Percentiles rank a stretch among this genome's conserved stretches.
These are phyloP conservation scores for Gossypium sturtianum DNA, from an alignment of 345 rosid species.

Conservation along the genomic window DNA sequence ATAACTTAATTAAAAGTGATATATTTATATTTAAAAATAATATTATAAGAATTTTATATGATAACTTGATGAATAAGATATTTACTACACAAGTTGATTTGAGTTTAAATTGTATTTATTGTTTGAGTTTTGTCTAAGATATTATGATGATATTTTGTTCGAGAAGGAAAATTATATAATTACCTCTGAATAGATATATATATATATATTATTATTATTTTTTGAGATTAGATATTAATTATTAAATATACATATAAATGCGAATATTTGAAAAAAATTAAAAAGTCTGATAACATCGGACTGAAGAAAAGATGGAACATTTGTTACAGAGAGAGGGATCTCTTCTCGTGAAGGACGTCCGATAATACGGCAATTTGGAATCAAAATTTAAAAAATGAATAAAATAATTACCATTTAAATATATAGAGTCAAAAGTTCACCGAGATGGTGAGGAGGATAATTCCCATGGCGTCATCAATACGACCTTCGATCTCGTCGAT, in stretches of 20 bases:
- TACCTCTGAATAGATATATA: too few species aligned
- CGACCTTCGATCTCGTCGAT: slow-evolving; percentile 60
- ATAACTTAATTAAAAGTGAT: too few species aligned
- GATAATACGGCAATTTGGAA: not conserved
- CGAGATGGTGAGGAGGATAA: slow-evolving; percentile 60
- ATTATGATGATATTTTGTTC: too few species aligned
- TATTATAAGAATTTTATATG: too few species aligned
- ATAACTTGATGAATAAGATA: too few species aligned
- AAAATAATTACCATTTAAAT: not conserved
- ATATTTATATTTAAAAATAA: too few species aligned
- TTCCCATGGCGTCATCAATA: slow-evolving; percentile 77
- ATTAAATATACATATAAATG: not conserved
- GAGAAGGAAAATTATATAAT: too few species aligned
- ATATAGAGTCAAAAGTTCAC: not conserved
- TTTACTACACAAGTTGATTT: too few species aligned
- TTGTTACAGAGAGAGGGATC: not conserved
- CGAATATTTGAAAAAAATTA: not conserved
- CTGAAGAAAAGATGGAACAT: not conserved
- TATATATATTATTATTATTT: too few species aligned
- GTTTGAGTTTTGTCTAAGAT: too few species aligned
- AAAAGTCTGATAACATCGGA: not conserved
- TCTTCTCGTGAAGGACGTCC: not conserved
- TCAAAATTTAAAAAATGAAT: not conserved
- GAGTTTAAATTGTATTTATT: too few species aligned
- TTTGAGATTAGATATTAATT: too few species aligned